Percentiles rank a stretch among this genome's conserved stretches.
Evolutionary conservation across 1,284 basidiomycete species (phyloP).

Genomic region (Termitomyces sp.): DNA sequence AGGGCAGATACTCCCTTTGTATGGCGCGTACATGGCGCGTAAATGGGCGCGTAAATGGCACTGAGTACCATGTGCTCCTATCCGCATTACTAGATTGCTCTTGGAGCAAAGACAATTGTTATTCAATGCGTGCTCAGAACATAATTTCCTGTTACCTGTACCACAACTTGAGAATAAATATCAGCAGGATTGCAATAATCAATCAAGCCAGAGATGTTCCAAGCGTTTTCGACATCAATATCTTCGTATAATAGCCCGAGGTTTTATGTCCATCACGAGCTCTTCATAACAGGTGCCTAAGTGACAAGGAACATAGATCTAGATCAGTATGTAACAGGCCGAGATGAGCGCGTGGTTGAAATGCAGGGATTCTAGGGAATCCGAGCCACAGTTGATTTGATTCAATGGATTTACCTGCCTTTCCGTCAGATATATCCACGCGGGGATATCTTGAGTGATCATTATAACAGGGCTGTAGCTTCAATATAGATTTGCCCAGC

Average conservation of each 20-base stretch:
- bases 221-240: not conserved
- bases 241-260: not conserved
- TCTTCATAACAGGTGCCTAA: not conserved
- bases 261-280: not conserved
- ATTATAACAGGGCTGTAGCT: not conserved
- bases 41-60: too few species aligned
- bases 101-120: not conserved
- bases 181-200: not conserved
- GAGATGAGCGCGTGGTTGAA: not conserved
- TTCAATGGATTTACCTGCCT: not conserved
- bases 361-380: not conserved
- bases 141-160: not conserved
- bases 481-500: too few species aligned
- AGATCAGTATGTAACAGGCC: not conserved
- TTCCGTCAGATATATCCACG: not conserved
- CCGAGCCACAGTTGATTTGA: not conserved
- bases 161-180: not conserved
- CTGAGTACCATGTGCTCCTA: not conserved
- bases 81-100: not conserved
- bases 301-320: not conserved
- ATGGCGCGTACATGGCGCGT: not conserved
- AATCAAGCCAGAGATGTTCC: not conserved
- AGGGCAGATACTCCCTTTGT: not conserved
- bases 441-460: not conserved
- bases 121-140: not conserved